phyloP scores from a whole-genome alignment of 257 asterid species.

The Osmanthus fragrans region DNA sequence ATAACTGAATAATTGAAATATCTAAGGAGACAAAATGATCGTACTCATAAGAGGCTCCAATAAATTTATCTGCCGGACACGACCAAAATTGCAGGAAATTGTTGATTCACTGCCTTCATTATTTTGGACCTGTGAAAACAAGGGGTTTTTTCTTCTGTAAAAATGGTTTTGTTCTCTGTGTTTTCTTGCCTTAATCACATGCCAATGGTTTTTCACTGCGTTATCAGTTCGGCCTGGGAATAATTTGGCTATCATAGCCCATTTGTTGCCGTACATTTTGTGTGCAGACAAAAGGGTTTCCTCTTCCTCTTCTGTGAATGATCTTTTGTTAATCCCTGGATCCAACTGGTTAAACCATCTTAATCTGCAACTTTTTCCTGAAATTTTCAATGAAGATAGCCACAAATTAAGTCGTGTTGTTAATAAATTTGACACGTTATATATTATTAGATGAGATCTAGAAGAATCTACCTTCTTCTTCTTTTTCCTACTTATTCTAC shows the following conservation, averaged over 20 bases:
- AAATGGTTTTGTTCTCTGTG: conserved; percentile 25
- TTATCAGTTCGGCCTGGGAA: conserved; percentile 35
- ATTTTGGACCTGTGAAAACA: conserved; percentile 7
- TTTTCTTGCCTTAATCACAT: conserved; percentile 34
- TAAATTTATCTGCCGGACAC: neutral
- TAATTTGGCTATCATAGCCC: conserved; percentile 33
- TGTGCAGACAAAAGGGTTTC: conserved; percentile 28
- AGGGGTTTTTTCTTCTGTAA: conserved; percentile 24
- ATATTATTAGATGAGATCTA: too few relatives aligned
- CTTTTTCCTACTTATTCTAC: too few relatives aligned
- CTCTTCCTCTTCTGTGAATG: conserved; percentile 35
- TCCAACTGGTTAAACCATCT: conserved; percentile 40
- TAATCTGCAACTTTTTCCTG: conserved; percentile 36
- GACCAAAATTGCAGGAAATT: conserved; percentile 14
- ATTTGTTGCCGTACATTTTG: conserved; percentile 33
- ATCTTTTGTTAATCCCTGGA: conserved; percentile 26
- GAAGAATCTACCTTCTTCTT: too few relatives aligned
- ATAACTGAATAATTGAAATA: neutral
- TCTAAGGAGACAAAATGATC: neutral
- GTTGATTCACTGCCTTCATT: conserved; percentile 23
- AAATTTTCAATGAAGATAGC: neutral
- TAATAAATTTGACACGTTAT: too few relatives aligned
- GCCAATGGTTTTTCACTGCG: conserved; percentile 37
- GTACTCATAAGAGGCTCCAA: conserved; percentile 20
- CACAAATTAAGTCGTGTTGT: neutral